Evolutionary conservation across 139 green algal species (phyloP), one percentile per base, ranked within the genome.

Genomic region (Chlamydomonas sp.): DNA sequence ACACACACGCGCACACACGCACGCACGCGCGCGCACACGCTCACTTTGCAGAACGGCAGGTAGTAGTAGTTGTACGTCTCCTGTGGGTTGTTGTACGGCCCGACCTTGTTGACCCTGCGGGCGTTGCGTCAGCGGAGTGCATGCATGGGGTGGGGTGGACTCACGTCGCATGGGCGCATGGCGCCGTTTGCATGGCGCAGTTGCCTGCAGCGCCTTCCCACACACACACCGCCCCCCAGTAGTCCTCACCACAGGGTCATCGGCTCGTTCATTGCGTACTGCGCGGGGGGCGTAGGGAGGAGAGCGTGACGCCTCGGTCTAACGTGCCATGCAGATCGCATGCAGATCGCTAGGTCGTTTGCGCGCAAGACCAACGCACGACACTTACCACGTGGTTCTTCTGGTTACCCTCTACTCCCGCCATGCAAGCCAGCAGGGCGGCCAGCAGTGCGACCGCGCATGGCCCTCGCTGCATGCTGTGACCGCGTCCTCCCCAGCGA

Each of bases 41-140:
- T 37, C 16, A 83, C 79, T 60, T 90, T 87, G 80, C 93, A 98
- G 79, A 95, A 98, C 0, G 93, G 93, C 47, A 98, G 82, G 66
- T 83, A 80, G 76, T 96, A 92, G 70, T 96, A 98, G 73, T 98
- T 98, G 89, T 97, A 98, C 6, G 94, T 98, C 69, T 98, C 92
- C 68, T 96, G 79, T 4, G 94, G 94, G 72, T 98, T 98, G 80
- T 98, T 96, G 81, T 97, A 95, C 0, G 90, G 90, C 13, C 87
- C 90, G 3, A 97, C 94, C 75, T 98, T 98, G 83, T 98, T 98
- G 2, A 97, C 93, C 92, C 92, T 66, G 31, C 39, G 13, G 39
- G 39, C 39, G 13, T 50, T 50, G 39, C 8, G 39, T n/a, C 33
- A 39, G n/a, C n/a, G n/a, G n/a, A n/a, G n/a, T n/a, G n/a, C n/a